A percentile compares a stretch with the other conserved stretches of the same genome.
Conservation (phyloP, 2,329 filamentous ascomycete species). For the Zarea fungicola region DNA sequence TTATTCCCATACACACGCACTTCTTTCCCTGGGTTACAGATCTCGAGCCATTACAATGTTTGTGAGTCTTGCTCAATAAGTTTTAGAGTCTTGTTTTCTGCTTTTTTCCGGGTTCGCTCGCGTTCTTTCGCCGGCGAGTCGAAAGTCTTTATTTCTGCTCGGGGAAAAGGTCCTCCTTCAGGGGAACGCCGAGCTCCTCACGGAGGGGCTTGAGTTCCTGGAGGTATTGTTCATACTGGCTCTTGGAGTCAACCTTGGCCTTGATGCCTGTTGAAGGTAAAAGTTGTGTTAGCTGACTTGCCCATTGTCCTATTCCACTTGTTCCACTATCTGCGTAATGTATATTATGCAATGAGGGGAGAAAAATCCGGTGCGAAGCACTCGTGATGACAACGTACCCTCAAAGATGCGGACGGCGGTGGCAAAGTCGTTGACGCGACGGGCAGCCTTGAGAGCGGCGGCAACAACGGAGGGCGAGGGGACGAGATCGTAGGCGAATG, state of each 20-base stretch:
- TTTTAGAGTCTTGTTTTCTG: not conserved
- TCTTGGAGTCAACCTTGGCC: constrained; percentile 98
- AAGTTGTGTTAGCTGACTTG: constrained; percentile 17
- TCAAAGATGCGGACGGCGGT: constrained; percentile 98
- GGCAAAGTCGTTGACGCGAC: constrained; percentile 96
- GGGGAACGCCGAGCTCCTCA: constrained; percentile 84
- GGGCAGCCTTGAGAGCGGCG: constrained; percentile 87
- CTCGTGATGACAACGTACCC: constrained; percentile 53
- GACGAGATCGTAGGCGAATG: constrained; percentile 99
- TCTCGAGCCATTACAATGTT: constrained; percentile 11
- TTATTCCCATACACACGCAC: constrained; percentile 7
- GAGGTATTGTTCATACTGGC: constrained; percentile 95
- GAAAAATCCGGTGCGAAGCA: not conserved
- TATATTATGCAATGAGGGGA: not conserved
- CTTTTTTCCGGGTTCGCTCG: not conserved
- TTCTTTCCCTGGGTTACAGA: not conserved
- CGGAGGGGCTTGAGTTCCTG: constrained; percentile 86
- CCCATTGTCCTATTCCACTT: too few species aligned
- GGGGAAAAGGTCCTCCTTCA: constrained; percentile 93
- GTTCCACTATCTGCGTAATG: not conserved
- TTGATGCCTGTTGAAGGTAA: constrained; percentile 86
- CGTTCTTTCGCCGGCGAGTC: not conserved
- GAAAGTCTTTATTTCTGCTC: constrained; percentile 41
- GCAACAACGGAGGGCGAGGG: constrained; percentile 86
- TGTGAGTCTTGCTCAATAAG: not conserved